Evolutionary conservation across 768 basidiomycete genomes (phyloP), one percentile per base, ranked within the genome.

Genomic region (Pisolithus albus): DNA sequence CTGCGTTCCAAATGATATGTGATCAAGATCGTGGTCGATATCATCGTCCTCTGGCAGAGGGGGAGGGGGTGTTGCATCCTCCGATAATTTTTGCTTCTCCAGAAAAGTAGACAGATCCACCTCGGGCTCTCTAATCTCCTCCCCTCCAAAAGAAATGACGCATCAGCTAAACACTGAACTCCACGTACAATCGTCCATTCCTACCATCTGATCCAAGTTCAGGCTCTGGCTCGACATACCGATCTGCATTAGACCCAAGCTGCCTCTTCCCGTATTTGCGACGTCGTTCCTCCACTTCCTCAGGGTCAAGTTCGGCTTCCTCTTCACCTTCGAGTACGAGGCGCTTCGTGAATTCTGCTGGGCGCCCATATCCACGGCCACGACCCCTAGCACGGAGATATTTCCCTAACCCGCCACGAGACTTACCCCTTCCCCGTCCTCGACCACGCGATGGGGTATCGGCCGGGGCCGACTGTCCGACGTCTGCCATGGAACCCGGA

Each of bases 141-240:
- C 81, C 7, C 84, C 83, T 83, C 51, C 13, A 28, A 8, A 5
- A 11, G 3, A 39, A 10, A 44, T 13, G 5, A 7, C 15, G 13
- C 7, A 34, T 26, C 39, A 39, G 23, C 32, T 4, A 21, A 45
- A 47, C 39, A 7, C 23, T 8, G 18, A 40, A 9, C 48, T 38
- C n/a, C 18, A 18, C 34, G 8, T 15, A 58, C 73, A 21, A 58
- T 34, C 13, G 2, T 34, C 34, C 11, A 34, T 23, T 11, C 46
- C 34, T 47, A 84, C 88, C 87, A 64, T 88, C 85, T 1, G 84
- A 82, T 60, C 78, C 82, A 23, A 87, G 68, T 57, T 85, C 81
- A 3, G 81, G 81, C 52, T 81, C 84, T 18, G 78, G 77, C 66
- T 90, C 88, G 15, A 61, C 74, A 61, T 91, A 91, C 47, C 88